Base-by-base conservation (phyloP, 306 rosid genomes). In the Abrus pulchellus region DNA sequence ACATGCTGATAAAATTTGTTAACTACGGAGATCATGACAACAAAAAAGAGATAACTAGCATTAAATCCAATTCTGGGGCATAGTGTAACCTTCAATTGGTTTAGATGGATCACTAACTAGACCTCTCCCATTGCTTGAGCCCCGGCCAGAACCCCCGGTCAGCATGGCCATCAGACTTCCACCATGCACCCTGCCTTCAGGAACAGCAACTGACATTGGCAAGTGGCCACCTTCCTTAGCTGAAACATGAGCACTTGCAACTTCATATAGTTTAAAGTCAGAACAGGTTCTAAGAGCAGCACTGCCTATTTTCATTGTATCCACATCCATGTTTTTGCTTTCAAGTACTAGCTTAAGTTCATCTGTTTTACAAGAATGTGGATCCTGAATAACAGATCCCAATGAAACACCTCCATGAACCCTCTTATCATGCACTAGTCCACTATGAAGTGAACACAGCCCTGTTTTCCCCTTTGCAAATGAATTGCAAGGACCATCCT, bases 111-210 rank as follows among this genome's bases (percentile, higher is more conserved):
- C 79, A 36, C 78, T 13, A 11, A 55, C 81, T 5, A 80, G 73
- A 62, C 77, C 83, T 68, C 70, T 80, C 38, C 66, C 68, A 33
- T 75, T 59, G 85, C 89, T 90, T 75, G 90, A 33, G 79, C 86
- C 85, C 3, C 69, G 14, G 32, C 85, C 85, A 41, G 92, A 88
- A 76, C 83, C 57, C 44, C 83, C 84, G 0, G 84, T 72, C 66
- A 92, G 87, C 94, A 92, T 67, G 33, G 97, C 92, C 92, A 92
- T 78, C 83, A 92, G 80, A 82, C 98, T 90, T 77, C 98, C 98
- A 2, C 98, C 98, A 72, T 94, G 98, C 60, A 94, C 98, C 84
- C 98, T 87, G 59, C 98, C 98, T 88, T 94, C 98, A 28, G 94
- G 90, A 83, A 80, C 63, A 12, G 81, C 67, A 68, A 64, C 88